phyloP scores from a whole-genome alignment of 1,139 yeast genomes.

The Yamadazyma friedrichii region DNA sequence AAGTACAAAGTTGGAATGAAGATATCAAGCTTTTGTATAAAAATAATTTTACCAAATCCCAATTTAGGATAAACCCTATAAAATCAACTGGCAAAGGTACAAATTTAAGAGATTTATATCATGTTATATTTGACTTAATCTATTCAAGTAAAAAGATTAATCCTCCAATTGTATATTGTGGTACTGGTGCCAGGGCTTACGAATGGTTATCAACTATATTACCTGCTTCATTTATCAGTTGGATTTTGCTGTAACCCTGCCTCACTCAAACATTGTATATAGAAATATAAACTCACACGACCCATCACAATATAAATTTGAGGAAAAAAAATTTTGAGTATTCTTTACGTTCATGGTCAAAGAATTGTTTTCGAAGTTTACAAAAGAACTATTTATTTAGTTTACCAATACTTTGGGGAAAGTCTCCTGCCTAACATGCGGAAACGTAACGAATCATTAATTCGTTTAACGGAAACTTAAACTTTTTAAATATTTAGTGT shows the following conservation, averaged over 20 bases:
- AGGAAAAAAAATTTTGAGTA: neutral
- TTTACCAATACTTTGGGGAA: slow-evolving; percentile 77
- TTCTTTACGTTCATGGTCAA: slow-evolving; percentile 57
- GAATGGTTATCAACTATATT: slow-evolving; percentile 33
- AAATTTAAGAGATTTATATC: slow-evolving; percentile 49
- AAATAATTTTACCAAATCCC: slow-evolving; percentile 32
- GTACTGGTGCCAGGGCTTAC: slow-evolving; percentile 49
- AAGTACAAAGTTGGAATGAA: slow-evolving; percentile 42
- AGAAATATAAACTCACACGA: slow-evolving; percentile 3
- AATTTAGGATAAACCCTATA: slow-evolving; percentile 33
- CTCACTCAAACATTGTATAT: slow-evolving; percentile 1
- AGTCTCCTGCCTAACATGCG: slow-evolving; percentile 86
- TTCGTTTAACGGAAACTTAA: slow-evolving; percentile 20
- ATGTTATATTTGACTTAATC: slow-evolving; percentile 53
- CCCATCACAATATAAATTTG: slow-evolving; percentile 5
- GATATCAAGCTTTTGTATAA: slow-evolving; percentile 39
- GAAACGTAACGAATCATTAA: slow-evolving; percentile 53
- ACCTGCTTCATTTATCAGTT: slow-evolving; percentile 35
- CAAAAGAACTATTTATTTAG: slow-evolving; percentile 43
- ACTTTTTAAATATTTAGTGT: no score
- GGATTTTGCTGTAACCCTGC: slow-evolving; percentile 11
- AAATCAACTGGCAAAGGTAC: slow-evolving; percentile 37
- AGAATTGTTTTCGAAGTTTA: slow-evolving; percentile 86
- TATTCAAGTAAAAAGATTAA: slow-evolving; percentile 25
- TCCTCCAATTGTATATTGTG: slow-evolving; percentile 44